A percentile compares a stretch with the other conserved stretches of the same genome.
Evolutionary conservation across 2,329 filamentous ascomycete species (phyloP).

Genomic region (Aspergillus flavus): DNA sequence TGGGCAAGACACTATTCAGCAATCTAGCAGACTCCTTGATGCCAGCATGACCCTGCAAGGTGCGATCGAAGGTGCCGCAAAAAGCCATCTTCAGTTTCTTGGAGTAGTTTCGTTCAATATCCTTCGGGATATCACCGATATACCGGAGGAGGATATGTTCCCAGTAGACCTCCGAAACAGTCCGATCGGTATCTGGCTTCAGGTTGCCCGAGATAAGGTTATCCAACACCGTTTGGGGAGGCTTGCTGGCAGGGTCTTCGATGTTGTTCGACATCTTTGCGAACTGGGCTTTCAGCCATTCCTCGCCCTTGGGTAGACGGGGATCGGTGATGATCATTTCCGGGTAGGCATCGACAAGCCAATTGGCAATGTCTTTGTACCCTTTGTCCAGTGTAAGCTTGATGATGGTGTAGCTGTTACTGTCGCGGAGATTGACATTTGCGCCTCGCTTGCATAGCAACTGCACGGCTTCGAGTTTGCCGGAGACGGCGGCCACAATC

Average conservation of each 20-base stretch:
- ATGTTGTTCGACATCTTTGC: constrained; percentile 3
- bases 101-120: constrained; percentile 15
- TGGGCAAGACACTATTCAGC: constrained; percentile 11
- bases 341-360: neutral
- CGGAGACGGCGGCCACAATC: constrained; percentile 7
- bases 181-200: neutral
- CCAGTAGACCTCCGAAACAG: constrained; percentile 14
- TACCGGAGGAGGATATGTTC: constrained; percentile 17
- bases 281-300: constrained; percentile 11
- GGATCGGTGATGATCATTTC: constrained; percentile 9
- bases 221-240: constrained; percentile 1
- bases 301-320: constrained; percentile 4
- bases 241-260: constrained; percentile 7
- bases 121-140: constrained; percentile 12
- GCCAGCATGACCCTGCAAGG: constrained; percentile 7
- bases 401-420: constrained; percentile 12
- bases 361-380: constrained; percentile 1
- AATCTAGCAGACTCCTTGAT: constrained; percentile 12
- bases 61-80: constrained; percentile 10
- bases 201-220: neutral
- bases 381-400: constrained; percentile 6
- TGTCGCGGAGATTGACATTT: constrained; percentile 7
- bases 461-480: constrained; percentile 5
- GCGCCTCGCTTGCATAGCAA: neutral
- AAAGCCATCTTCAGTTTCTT: constrained; percentile 6